These are phyloP conservation scores for Suillus spraguei DNA, from an alignment of 768 basidiomycete species.

Conservation along the genomic window DNA sequence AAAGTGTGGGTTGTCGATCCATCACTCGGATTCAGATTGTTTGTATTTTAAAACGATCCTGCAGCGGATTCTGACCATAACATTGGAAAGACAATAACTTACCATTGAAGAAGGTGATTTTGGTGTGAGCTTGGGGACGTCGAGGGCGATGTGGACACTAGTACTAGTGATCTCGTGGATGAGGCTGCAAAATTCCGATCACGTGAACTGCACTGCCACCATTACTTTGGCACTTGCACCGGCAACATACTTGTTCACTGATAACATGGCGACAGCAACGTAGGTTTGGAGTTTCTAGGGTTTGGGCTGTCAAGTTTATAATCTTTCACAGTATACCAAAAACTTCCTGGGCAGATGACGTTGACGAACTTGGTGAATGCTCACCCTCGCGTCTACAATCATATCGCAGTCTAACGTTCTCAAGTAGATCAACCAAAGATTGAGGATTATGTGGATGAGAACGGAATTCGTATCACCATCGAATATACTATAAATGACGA, in stretches of 20 bases:
- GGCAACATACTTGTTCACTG: not conserved
- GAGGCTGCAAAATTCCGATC: slow-evolving; percentile 1
- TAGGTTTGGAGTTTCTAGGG: not conserved
- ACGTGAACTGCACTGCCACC: slow-evolving; percentile 2
- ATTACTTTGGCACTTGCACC: not conserved
- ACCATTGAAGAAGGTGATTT: slow-evolving; percentile 27
- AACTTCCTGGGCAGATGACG: slow-evolving; percentile 89
- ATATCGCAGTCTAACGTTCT: slow-evolving; percentile 8
- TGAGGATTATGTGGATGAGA: slow-evolving; percentile 79
- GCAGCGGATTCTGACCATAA: not conserved
- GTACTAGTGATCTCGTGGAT: not conserved
- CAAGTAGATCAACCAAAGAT: slow-evolving; percentile 51
- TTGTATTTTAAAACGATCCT: not conserved
- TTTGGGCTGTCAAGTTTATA: not conserved
- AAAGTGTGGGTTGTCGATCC: slow-evolving; percentile 19
- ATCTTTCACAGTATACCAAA: slow-evolving; percentile 36
- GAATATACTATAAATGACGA: slow-evolving; percentile 89
- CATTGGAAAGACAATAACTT: slow-evolving; percentile 13
- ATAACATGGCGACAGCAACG: slow-evolving; percentile 8
- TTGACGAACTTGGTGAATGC: slow-evolving; percentile 68
- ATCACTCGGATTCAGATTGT: slow-evolving; percentile 11
- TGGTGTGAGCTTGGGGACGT: slow-evolving; percentile 14
- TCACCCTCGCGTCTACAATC: slow-evolving; percentile 1
- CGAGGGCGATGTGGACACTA: slow-evolving; percentile 19
- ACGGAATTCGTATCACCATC: slow-evolving; percentile 84